phyloP scores from a whole-genome alignment of 2,329 filamentous ascomycete genomes.

The Zymoseptoria crescenta region DNA sequence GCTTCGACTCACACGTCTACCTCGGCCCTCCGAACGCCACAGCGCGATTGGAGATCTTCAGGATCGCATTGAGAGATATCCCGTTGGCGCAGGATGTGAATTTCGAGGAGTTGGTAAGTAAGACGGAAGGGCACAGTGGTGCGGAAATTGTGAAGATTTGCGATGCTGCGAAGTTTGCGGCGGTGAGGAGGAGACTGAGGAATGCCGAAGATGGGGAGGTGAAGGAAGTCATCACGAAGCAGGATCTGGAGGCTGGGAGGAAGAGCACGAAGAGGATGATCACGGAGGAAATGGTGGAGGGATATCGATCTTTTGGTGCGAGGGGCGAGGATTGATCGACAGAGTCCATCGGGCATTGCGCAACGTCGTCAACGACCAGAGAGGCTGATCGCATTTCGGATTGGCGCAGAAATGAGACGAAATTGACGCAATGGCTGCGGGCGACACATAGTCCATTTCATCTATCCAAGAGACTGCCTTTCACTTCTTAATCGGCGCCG shows the following conservation, averaged over 20 bases:
- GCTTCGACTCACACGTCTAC: constrained; percentile 79
- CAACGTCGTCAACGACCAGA: neutral
- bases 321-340: neutral
- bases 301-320: constrained; percentile 46
- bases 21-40: constrained; percentile 69
- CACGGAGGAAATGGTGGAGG: constrained; percentile 49
- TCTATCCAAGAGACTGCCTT: neutral
- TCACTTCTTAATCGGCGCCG: constrained; percentile 11
- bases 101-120: constrained; percentile 52
- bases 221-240: constrained; percentile 30
- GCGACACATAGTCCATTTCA: neutral
- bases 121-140: constrained; percentile 72
- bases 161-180: constrained; percentile 26
- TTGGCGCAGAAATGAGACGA: too few species aligned
- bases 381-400: neutral
- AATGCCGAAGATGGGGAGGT: constrained; percentile 23
- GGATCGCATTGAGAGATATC: constrained; percentile 56
- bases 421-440: too few species aligned
- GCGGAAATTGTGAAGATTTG: constrained; percentile 66
- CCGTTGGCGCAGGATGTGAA: constrained; percentile 58
- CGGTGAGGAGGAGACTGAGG: constrained; percentile 14
- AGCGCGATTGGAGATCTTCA: constrained; percentile 69
- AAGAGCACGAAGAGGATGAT: constrained; percentile 47
- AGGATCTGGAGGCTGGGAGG: constrained; percentile 40
- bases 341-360: neutral